phyloP scores from a whole-genome alignment of 129 eudicot genomes.

The Escallonia herrerae region DNA sequence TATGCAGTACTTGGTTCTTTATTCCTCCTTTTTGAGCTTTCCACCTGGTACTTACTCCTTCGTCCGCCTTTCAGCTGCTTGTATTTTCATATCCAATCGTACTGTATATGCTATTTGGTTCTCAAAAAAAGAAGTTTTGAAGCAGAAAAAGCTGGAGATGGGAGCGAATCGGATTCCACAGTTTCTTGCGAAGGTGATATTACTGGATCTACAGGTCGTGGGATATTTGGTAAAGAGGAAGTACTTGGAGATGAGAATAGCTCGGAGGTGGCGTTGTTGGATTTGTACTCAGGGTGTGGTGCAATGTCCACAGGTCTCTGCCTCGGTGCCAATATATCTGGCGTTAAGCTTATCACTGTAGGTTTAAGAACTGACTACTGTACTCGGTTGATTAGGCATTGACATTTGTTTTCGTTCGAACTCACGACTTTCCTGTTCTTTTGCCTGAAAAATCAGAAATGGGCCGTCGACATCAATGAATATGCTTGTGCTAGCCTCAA shows the following conservation, averaged over 20 bases:
- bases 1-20: constrained; percentile 53
- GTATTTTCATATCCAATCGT: neutral
- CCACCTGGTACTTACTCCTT: constrained; percentile 37
- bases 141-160: constrained; percentile 34
- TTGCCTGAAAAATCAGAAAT: constrained; percentile 30
- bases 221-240: no score
- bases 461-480: constrained; percentile 67
- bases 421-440: neutral
- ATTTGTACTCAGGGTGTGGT: constrained; percentile 85
- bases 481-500: constrained; percentile 65
- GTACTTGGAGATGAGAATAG: neutral
- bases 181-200: constrained; percentile 49
- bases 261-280: constrained; percentile 42
- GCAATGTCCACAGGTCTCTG: constrained; percentile 96
- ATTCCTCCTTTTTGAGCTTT: constrained; percentile 39
- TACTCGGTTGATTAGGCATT: neutral
- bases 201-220: neutral
- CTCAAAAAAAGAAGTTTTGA: neutral
- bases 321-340: constrained; percentile 55
- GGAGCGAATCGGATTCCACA: constrained; percentile 56
- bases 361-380: neutral
- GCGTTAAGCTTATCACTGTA: constrained; percentile 67
- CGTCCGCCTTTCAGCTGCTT: neutral
- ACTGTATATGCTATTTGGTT: no score
- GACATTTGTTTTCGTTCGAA: neutral